Evolutionary conservation across 2,329 filamentous ascomycete species (phyloP).

Genomic region (Talaromyces sp.): DNA sequence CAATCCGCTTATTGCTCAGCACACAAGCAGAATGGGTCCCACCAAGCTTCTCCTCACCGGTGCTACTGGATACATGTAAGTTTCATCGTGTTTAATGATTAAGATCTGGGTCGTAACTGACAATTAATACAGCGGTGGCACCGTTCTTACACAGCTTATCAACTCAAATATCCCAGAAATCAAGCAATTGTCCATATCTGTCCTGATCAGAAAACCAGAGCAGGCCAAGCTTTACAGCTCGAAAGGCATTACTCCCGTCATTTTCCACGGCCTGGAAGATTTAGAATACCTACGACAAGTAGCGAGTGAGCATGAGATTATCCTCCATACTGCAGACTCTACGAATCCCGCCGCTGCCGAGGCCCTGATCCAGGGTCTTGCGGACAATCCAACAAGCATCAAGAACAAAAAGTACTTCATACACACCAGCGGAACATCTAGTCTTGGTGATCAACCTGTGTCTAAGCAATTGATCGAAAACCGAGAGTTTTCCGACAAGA

Average conservation of each 20-base stretch:
- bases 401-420: not conserved
- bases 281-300: not conserved
- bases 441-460: constrained; percentile 4
- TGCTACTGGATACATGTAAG: constrained; percentile 11
- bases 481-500: not conserved
- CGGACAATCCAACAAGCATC: not conserved
- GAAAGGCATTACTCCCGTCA: not conserved
- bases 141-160: constrained; percentile 1
- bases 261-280: constrained; percentile 2
- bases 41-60: constrained; percentile 6
- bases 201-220: not conserved
- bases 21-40: not conserved
- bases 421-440: constrained; percentile 8
- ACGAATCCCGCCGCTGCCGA: not conserved
- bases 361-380: constrained; percentile 5
- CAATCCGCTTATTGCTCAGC: not conserved
- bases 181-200: not conserved
- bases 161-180: not conserved
- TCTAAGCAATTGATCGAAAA: not conserved
- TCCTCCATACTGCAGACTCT: constrained; percentile 2
- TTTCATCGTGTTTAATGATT: not conserved
- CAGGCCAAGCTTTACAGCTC: not conserved
- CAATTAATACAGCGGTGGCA: not conserved
- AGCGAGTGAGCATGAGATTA: not conserved
- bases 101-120: not conserved